Percentiles rank a stretch among this genome's conserved stretches.
Conservation (phyloP, 331 rosid genomes). For the Stylosanthes scabra region DNA sequence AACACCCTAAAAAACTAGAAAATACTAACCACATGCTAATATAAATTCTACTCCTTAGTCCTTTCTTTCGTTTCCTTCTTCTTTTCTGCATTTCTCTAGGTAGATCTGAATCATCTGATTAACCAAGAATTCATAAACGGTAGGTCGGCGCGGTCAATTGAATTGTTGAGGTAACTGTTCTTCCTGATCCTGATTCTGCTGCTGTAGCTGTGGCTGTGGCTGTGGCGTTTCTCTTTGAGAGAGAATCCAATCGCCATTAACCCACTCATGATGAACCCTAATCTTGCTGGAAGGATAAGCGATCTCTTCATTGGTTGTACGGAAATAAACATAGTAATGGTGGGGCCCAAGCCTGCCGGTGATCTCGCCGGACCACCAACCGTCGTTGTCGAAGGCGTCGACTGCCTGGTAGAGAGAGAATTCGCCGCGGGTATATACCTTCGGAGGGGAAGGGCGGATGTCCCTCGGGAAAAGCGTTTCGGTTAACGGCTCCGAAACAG, state of each 20-base stretch:
- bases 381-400: slow-evolving; percentile 60
- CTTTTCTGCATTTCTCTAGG: too few species aligned
- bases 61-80: too few species aligned
- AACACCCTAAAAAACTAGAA: too few species aligned
- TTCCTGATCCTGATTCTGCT: not conserved
- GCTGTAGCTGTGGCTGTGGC: too few species aligned
- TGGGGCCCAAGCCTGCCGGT: slow-evolving; percentile 5
- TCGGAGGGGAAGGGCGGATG: slow-evolving; percentile 52
- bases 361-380: slow-evolving; percentile 56
- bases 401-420: slow-evolving; percentile 30
- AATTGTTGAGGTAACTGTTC: too few species aligned
- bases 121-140: too few species aligned
- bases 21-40: too few species aligned
- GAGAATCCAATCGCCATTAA: slow-evolving; percentile 41
- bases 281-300: slow-evolving; percentile 35
- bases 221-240: not conserved
- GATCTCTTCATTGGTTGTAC: slow-evolving; percentile 14
- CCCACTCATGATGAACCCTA: slow-evolving; percentile 52
- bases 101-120: too few species aligned
- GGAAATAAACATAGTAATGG: slow-evolving; percentile 35
- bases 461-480: slow-evolving; percentile 38
- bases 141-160: too few species aligned
- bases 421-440: not conserved
- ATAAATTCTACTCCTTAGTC: too few species aligned
- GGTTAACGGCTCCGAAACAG: slow-evolving; percentile 7